These are phyloP conservation scores for Pelargonium myrrhifolium DNA, from an alignment of 441 rosid genomes.

Conservation along the genomic window DNA sequence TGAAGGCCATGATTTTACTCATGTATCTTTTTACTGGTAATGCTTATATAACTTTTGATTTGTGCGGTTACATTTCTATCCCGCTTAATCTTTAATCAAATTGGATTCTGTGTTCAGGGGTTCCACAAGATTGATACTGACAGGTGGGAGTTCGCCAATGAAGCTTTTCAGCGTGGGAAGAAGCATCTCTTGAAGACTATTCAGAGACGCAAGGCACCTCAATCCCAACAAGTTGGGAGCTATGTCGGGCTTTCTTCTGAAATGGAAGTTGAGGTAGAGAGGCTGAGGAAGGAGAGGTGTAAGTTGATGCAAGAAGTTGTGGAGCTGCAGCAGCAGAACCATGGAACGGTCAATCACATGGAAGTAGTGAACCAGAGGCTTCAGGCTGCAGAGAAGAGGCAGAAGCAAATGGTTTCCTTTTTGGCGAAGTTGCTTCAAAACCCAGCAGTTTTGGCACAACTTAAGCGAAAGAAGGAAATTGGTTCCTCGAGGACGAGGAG, in stretches of 20 bases:
- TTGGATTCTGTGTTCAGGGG: slow-evolving; percentile 53
- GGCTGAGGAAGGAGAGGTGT: slow-evolving; percentile 53
- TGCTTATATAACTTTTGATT: too few relatives aligned
- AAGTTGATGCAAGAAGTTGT: slow-evolving; percentile 66
- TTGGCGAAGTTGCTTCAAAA: slow-evolving; percentile 65
- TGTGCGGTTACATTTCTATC: slow-evolving; percentile 6
- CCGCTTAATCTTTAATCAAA: slow-evolving; percentile 25
- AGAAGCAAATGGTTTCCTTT: slow-evolving; percentile 77
- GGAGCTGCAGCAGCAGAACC: slow-evolving; percentile 63
- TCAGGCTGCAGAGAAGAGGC: slow-evolving; percentile 62
- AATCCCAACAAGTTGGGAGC: slow-evolving; percentile 43
- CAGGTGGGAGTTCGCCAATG: slow-evolving; percentile 89
- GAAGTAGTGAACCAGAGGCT: slow-evolving; percentile 53
- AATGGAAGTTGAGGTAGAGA: slow-evolving; percentile 51
- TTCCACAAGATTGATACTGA: slow-evolving; percentile 76
- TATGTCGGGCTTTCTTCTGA: slow-evolving; percentile 40
- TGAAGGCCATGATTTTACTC: slow-evolving; percentile 1
- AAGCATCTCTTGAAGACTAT: slow-evolving; percentile 69
- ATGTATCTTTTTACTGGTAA: neutral
- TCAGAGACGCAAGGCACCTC: slow-evolving; percentile 66
- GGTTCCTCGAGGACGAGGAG: slow-evolving; percentile 42
- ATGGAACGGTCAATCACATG: slow-evolving; percentile 41
- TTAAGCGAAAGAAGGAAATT: slow-evolving; percentile 42
- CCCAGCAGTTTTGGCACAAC: slow-evolving; percentile 48
- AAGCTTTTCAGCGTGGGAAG: slow-evolving; percentile 65